These are phyloP conservation scores for Aphanomyces astaci DNA, from an alignment of 352 stramenopile species.

Conservation along the genomic window DNA sequence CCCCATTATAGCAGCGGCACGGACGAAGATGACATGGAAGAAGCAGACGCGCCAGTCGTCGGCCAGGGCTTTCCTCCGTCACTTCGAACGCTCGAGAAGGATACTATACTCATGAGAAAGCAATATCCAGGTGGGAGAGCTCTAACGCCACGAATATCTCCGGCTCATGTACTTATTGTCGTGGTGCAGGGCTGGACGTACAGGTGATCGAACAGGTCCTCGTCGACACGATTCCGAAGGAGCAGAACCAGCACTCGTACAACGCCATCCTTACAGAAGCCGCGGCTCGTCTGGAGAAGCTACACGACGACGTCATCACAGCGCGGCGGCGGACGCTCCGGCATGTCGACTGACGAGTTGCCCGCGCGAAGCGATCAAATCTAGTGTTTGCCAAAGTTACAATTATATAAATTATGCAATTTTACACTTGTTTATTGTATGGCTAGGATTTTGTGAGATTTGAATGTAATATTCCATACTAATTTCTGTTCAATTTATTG, in stretches of 20 bases:
- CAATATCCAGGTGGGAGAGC: constrained; percentile 1
- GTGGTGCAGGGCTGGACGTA: neutral
- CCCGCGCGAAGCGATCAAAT: neutral
- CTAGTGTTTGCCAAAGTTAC: neutral
- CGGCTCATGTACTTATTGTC: too few relatives aligned
- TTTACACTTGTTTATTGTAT: neutral
- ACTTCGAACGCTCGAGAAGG: constrained; percentile 18
- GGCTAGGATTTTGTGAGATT: neutral
- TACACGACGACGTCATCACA: constrained; percentile 2
- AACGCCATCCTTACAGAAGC: constrained; percentile 9
- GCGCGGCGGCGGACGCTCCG: constrained; percentile 14
- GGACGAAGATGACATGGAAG: constrained; percentile 1
- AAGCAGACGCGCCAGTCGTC: neutral
- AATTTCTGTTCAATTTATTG: neutral
- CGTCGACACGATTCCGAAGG: constrained; percentile 20
- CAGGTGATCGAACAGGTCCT: constrained; percentile 12
- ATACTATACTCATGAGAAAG: constrained; percentile 14
- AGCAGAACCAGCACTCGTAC: constrained; percentile 20
- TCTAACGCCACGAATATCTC: neutral
- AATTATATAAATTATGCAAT: neutral
- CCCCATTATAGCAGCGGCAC: constrained; percentile 17
- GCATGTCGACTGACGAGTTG: constrained; percentile 2
- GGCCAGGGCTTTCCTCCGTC: constrained; percentile 12
- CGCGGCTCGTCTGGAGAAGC: neutral
- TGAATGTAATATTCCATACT: neutral